Conservation (phyloP, 768 basidiomycete genomes). For the Amanita rubescens region DNA sequence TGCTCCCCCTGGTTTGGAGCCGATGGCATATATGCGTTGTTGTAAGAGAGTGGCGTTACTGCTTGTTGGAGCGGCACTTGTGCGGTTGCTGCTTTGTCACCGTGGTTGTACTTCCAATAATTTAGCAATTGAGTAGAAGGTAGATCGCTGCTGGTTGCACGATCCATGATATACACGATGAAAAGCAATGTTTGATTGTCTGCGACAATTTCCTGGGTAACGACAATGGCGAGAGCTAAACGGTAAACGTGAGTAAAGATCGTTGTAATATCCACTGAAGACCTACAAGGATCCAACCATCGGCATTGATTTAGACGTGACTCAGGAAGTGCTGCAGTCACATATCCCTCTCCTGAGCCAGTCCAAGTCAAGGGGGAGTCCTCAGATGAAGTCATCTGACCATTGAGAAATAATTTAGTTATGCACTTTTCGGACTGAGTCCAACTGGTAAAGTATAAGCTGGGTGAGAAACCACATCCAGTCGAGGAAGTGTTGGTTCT, state of each 20-base stretch:
- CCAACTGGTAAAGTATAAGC: slow-evolving; percentile 51
- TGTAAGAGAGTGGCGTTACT: not conserved
- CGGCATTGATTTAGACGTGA: slow-evolving; percentile 58
- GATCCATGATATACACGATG: slow-evolving; percentile 63
- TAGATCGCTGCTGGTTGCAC: slow-evolving; percentile 38
- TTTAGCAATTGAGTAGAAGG: slow-evolving; percentile 57
- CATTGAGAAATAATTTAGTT: slow-evolving; percentile 51
- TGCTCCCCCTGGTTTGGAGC: slow-evolving; percentile 15
- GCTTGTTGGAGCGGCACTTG: not conserved
- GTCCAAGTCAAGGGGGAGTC: slow-evolving; percentile 42
- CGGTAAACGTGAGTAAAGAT: not conserved
- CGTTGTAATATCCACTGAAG: not conserved
- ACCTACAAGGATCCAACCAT: slow-evolving; percentile 64
- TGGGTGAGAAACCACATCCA: slow-evolving; percentile 58
- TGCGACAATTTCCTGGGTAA: slow-evolving; percentile 65
- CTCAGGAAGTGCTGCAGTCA: slow-evolving; percentile 57
- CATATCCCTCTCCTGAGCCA: slow-evolving; percentile 39
- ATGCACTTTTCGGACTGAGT: slow-evolving; percentile 49
- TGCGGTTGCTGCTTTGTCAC: slow-evolving; percentile 19
- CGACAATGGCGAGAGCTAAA: slow-evolving; percentile 41
- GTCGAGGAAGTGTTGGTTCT: slow-evolving; percentile 45
- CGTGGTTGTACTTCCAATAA: slow-evolving; percentile 32
- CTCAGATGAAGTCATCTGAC: slow-evolving; percentile 45
- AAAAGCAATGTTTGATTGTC: slow-evolving; percentile 58
- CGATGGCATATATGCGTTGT: slow-evolving; percentile 14